phyloP scores from a whole-genome alignment of 2,329 filamentous ascomycete genomes.

The Aspergillus puulaauensis region DNA sequence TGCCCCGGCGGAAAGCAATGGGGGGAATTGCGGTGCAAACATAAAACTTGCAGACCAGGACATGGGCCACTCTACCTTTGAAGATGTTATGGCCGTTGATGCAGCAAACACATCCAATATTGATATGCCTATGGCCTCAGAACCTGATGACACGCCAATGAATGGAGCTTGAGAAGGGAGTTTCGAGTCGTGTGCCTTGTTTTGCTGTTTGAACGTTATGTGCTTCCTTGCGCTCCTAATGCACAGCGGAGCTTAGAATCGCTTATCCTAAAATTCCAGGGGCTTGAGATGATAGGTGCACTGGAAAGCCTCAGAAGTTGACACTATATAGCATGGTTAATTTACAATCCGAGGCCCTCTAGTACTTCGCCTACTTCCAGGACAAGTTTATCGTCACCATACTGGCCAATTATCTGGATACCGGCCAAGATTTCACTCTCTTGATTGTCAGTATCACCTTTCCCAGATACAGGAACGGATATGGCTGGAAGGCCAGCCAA shows the following conservation, averaged over 20 bases:
- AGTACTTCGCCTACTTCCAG: constrained; percentile 39
- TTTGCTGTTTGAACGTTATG: too few relatives aligned
- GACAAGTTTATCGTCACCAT: constrained; percentile 46
- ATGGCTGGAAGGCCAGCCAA: constrained; percentile 86
- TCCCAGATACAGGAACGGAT: constrained; percentile 67
- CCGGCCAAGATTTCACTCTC: constrained; percentile 31
- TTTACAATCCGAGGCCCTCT: constrained; percentile 20
- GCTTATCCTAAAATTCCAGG: not conserved
- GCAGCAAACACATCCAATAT: constrained; percentile 23
- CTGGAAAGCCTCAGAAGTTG: not conserved
- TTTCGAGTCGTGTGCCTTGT: not conserved
- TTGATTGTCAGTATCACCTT: constrained; percentile 2
- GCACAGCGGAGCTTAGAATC: not conserved
- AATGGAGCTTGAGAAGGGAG: constrained; percentile 16
- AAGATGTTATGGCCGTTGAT: constrained; percentile 26
- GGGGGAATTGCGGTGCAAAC: not conserved
- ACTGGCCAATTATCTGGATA: constrained; percentile 50
- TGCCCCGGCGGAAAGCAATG: constrained; percentile 1
- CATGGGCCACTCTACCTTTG: constrained; percentile 16
- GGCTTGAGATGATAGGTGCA: not conserved
- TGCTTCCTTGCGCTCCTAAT: not conserved
- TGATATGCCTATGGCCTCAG: constrained; percentile 13
- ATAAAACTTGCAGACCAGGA: constrained; percentile 21
- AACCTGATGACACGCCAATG: constrained; percentile 14
- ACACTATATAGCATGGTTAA: not conserved